Conservation (phyloP, 2,329 filamentous ascomycete genomes). For the Metarhizium anisopliae region DNA sequence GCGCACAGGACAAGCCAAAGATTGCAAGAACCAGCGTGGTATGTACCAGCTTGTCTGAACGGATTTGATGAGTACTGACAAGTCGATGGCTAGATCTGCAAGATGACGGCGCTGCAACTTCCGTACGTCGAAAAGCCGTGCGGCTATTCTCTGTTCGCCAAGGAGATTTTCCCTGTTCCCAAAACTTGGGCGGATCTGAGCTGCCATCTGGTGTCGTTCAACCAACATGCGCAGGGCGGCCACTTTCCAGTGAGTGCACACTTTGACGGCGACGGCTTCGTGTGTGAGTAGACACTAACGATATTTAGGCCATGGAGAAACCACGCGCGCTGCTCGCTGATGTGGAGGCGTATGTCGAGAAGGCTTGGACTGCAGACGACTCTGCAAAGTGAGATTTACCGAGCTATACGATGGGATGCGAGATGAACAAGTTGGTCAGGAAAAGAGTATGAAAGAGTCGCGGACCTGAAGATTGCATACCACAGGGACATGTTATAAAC, state of each 20-base stretch:
- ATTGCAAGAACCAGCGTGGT: conserved; percentile 9
- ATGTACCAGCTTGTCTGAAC: neutral
- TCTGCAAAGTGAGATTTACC: neutral
- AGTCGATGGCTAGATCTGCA: conserved; percentile 1
- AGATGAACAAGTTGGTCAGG: too few relatives aligned
- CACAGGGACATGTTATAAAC: too few relatives aligned
- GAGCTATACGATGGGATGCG: too few relatives aligned
- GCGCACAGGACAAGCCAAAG: conserved; percentile 14
- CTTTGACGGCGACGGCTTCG: conserved; percentile 17
- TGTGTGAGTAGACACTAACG: conserved; percentile 29
- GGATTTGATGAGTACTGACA: too few relatives aligned
- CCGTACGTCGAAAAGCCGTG: conserved; percentile 29
- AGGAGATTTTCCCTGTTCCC: conserved; percentile 31
- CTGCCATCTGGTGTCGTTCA: conserved; percentile 27
- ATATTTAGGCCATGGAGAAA: conserved; percentile 25
- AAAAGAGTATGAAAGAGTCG: too few relatives aligned
- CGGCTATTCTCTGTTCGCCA: conserved; percentile 35
- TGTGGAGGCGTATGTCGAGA: conserved; percentile 29
- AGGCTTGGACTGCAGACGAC: neutral
- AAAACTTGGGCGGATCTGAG: conserved; percentile 22
- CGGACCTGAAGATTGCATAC: too few relatives aligned
- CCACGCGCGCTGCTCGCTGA: conserved; percentile 31
- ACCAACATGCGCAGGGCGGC: conserved; percentile 9
- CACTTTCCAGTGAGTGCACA: conserved; percentile 22
- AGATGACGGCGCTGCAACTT: conserved; percentile 4